Evolutionary conservation across 352 stramenopile genomes (phyloP), one percentile per base, ranked within the genome.

Genomic region (Pilasporangium apinafurcum): DNA sequence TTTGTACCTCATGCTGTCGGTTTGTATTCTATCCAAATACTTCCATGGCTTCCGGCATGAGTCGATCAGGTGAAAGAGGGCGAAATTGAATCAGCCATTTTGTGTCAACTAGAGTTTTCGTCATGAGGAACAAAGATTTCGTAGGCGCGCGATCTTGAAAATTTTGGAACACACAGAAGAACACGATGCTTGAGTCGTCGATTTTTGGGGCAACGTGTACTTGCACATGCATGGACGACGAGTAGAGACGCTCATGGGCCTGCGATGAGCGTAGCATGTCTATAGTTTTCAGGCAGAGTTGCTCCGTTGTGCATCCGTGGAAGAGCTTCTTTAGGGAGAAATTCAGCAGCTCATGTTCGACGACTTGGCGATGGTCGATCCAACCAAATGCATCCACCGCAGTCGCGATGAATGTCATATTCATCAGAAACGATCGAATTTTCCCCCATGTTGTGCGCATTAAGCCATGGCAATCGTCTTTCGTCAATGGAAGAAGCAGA

Each of bases 111-210:
- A 59, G 48, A 39, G 83, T 71, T 8, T 56, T 55, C 1, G 65
- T 63, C 17, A 77, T 34, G 3, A 83, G 33, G 34, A 71, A 80
- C 22, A 86, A 58, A 5, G 68, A 74, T 44, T 76, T 70, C 33
- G 61, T 67, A 2, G 56, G 26, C 2, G 29, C 35, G 16, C 36
- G 53, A 8, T 48, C 53, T 17, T 49, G 37, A 0, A 56, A 29
- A 21, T 38, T 62, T 9, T 44, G 57, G 29, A 86, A 77, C 22
- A 71, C 52, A 31, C 70, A 65, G 44, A 73, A 72, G 41, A 65
- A 65, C 35, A 84, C 55, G 14, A 86, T 53, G 44, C 77, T 86
- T 46, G 79, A 56, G 8, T 78, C 70, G 53, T 86, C 68, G 1
- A 86, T 57, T 27, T 62, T 41, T 47, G 82, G 68, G 17, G 67